Percentiles rank a stretch among this genome's conserved stretches.
Evolutionary conservation across 176 grass and related monocot species (phyloP).

Genomic region (Secale cereale): DNA sequence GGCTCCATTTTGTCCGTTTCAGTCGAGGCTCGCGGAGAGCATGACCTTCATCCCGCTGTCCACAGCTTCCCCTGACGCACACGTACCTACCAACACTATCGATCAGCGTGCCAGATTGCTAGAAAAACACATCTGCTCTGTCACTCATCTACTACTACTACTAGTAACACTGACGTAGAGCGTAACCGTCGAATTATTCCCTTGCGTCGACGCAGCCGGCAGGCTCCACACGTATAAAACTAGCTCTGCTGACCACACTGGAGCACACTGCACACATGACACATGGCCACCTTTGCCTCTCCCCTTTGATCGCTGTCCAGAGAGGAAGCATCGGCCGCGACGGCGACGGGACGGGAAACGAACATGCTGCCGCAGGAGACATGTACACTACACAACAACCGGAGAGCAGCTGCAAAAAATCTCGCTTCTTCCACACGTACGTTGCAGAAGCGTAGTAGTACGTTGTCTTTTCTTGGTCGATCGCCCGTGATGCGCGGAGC

Average conservation of each 20-base stretch:
- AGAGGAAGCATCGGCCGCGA: background rate
- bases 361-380: background rate
- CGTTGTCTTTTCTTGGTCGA: background rate
- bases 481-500: conserved; percentile 35
- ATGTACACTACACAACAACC: background rate
- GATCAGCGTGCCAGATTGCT: background rate
- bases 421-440: background rate
- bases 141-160: background rate
- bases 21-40: too few relatives aligned
- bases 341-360: background rate
- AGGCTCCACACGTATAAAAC: too few relatives aligned
- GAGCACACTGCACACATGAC: background rate
- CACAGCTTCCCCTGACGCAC: background rate
- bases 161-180: background rate
- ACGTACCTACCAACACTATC: background rate
- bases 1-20: too few relatives aligned
- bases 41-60: background rate
- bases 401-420: background rate
- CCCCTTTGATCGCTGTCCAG: background rate
- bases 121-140: background rate
- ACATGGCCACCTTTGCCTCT: too few relatives aligned
- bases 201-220: background rate
- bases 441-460: background rate
- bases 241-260: background rate
- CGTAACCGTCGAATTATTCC: background rate